Conservation (phyloP, 306 rosid species). For the Comarum palustre region DNA sequence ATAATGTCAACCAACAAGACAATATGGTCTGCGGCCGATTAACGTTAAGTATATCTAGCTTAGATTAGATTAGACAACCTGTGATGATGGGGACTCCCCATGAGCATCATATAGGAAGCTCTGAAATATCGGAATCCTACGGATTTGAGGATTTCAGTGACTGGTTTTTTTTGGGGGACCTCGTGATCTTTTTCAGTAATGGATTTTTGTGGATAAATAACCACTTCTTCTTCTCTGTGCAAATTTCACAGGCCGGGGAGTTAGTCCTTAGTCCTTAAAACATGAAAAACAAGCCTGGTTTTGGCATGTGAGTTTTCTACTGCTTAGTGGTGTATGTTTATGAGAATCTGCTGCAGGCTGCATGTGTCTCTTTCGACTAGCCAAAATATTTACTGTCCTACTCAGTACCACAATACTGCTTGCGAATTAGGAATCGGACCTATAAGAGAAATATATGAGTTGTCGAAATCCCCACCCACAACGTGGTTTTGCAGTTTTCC, state of each 20-base stretch:
- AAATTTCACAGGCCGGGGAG: not conserved
- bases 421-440: not conserved
- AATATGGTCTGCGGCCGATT: slow-evolving; percentile 15
- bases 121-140: not conserved
- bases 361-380: not conserved
- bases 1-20: slow-evolving; percentile 17
- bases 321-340: not conserved
- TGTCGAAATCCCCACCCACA: slow-evolving; percentile 8
- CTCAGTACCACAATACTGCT: not conserved
- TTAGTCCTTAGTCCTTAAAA: not conserved
- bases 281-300: not conserved
- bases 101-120: not conserved
- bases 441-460: not conserved
- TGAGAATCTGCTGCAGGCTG: not conserved
- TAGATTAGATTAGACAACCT: not conserved
- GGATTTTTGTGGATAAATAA: not conserved
- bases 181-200: not conserved
- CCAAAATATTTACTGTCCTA: not conserved
- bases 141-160: slow-evolving; percentile 18
- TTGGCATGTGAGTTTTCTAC: not conserved
- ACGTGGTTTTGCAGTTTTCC: not conserved
- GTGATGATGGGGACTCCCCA: slow-evolving; percentile 16
- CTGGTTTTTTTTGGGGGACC: slow-evolving; percentile 3
- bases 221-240: not conserved
- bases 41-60: not conserved